Evolutionary conservation across 2,329 filamentous ascomycete genomes (phyloP), one percentile per base, ranked within the genome.

Genomic region (Sclerotinia spermophila): DNA sequence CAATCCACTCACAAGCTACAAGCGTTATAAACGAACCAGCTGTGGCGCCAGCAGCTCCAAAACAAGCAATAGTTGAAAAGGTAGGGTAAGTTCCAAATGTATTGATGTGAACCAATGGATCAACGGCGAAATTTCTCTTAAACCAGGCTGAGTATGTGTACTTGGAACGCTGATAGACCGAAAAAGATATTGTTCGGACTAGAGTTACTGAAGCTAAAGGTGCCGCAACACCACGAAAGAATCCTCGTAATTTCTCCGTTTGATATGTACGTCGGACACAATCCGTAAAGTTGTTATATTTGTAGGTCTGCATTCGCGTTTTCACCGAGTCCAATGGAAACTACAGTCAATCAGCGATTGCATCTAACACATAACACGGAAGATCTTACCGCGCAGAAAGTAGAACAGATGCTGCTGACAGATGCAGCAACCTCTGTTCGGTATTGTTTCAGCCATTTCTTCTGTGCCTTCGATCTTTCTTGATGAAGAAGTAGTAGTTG

Each of bases 321-420:
- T 96, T 96, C 79, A 95, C 90, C 77, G 93, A 95, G 80, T 96
- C 93, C 75, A 96, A 87, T 33, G 93, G 93, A 79, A 95, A 96
- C 79, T 80, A 59, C 68, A 60, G 67, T 11, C 21, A 27, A 74
- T 42, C 76, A 73, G 68, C 33, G 2, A 38, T 6, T 24, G 48
- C 27, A 6, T 48, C 51, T 33, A 33, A 19, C 19, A 44, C 33
- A 68, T 24, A 19, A 59, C 62, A 44, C 65, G 24, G 67, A 53
- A 38, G 27, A 56, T 78, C 83, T 76, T 78, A 87, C 85, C n/a
- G 92, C 91, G 74, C 87, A 85, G 78, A 93, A 86, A 56, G 92
- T 96, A 51, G 91, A 93, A 70, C 95, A 84, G 74, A 94, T 85
- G 80, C 91, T 94, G 79, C 90, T 92, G 53, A 89, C 85, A 81